Conservation (phyloP, 2,329 filamentous ascomycete genomes). For the Chrysoporthe deuterocubensis region DNA sequence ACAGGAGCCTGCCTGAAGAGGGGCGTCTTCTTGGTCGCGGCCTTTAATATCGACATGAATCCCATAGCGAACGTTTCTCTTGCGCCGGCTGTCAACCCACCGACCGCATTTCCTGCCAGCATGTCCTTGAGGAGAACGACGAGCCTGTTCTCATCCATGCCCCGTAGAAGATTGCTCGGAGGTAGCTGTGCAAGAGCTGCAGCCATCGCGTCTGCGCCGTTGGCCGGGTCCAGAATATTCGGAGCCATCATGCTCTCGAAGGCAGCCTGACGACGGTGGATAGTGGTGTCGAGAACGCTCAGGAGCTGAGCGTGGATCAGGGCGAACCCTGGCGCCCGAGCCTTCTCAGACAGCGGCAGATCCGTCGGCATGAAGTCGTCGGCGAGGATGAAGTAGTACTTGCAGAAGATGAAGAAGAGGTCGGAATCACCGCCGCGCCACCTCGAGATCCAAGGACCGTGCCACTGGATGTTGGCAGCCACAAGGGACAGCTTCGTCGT, state of each 20-base stretch:
- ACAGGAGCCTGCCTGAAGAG: slow-evolving; percentile 82
- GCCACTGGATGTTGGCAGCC: slow-evolving; percentile 78
- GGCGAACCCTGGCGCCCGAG: slow-evolving; percentile 75
- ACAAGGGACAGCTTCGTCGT: slow-evolving; percentile 68
- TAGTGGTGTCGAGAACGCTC: slow-evolving; percentile 77
- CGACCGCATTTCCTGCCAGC: slow-evolving; percentile 54
- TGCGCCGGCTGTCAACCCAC: slow-evolving; percentile 43
- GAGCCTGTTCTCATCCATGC: slow-evolving; percentile 87
- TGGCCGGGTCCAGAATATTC: slow-evolving; percentile 49
- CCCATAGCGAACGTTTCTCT: slow-evolving; percentile 76
- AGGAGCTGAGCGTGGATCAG: slow-evolving; percentile 83
- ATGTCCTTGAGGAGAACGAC: slow-evolving; percentile 83
- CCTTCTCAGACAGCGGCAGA: slow-evolving; percentile 58
- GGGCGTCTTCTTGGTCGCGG: slow-evolving; percentile 74
- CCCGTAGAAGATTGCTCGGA: slow-evolving; percentile 68
- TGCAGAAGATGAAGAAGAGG: slow-evolving; percentile 88
- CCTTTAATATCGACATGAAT: slow-evolving; percentile 74
- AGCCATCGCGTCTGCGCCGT: slow-evolving; percentile 67
- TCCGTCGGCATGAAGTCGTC: slow-evolving; percentile 70
- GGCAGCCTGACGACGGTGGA: slow-evolving; percentile 76
- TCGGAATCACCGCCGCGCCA: slow-evolving; percentile 90
- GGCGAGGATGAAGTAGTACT: slow-evolving; percentile 80
- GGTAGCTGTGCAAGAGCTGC: slow-evolving; percentile 66
- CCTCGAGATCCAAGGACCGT: slow-evolving; percentile 79
- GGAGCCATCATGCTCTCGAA: slow-evolving; percentile 50